Base-by-base conservation (phyloP, 2,329 filamentous ascomycete species). In the Falciphora oryzae region DNA sequence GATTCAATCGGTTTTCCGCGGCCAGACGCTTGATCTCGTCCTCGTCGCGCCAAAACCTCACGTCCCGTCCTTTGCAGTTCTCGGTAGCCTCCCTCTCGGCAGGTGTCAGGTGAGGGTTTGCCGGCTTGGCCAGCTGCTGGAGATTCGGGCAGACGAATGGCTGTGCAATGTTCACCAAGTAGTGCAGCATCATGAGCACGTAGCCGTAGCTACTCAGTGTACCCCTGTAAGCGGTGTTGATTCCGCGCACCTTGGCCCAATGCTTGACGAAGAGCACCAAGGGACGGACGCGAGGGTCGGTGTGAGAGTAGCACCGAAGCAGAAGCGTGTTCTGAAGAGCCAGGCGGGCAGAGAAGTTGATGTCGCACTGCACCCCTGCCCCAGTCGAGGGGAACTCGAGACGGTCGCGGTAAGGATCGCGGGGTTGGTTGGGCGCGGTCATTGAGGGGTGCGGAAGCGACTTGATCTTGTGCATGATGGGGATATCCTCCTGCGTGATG, bases 161-260 rank as follows among this genome's bases (percentile, higher is more conserved):
- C 61, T 86, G 81, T 1, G 85, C 90, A 63, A 97, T 76, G 70
- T 97, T 96, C 71, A 95, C 87, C 32, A 97, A 84, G 72, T 94
- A 97, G 75, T 97, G 93, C 22, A 97, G 79, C 5, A 96, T 88
- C 93, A 97, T 96, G 56, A 97, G 79, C 6, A 95, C 92, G 75
- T 94, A 97, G 62, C 93, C 93, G 71, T 97, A 97, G 69, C 91
- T 94, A 63, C 90, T 93, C 25, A 97, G 79, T 0, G 92, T 96
- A 57, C 93, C 93, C 53, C 89, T 88, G 73, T 96, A 96, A 2
- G 91, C 88, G 57, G 89, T 91, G 76, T 97, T 97, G 77, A 97
- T 93, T 67, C 88, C 90, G 60, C 93, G 87, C 32, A 83, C 82
- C 75, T 95, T 96, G 31, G 92, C 92, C 93, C 93, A 97, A 67